Conservation (phyloP, 2,329 filamentous ascomycete genomes). For the Epichloe uncinata region DNA sequence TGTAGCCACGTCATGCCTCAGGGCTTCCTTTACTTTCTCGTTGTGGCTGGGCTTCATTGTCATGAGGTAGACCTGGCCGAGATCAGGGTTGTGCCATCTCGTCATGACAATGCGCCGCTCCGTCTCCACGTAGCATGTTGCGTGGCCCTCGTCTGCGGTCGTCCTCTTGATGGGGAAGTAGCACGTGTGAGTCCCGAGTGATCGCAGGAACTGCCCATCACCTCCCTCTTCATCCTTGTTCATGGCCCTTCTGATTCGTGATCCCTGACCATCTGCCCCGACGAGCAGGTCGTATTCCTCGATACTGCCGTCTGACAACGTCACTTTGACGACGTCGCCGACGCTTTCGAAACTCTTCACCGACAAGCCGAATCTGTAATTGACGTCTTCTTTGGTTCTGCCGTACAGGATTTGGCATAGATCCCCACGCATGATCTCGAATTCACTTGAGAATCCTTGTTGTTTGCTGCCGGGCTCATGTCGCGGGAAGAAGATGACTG, state of each 20-base stretch:
- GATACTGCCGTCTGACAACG: conserved; percentile 6
- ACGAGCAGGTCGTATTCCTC: conserved; percentile 9
- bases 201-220: conserved; percentile 2
- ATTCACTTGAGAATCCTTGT: conserved; percentile 31
- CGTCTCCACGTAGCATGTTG: conserved; percentile 20
- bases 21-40: conserved; percentile 10
- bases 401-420: conserved; percentile 31
- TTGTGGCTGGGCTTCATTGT: conserved; percentile 12
- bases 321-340: conserved; percentile 7
- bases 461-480: neutral
- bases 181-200: conserved; percentile 15
- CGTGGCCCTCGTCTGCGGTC: neutral
- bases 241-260: conserved; percentile 7
- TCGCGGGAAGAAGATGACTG: conserved; percentile 23
- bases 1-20: conserved; percentile 8
- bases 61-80: conserved; percentile 12
- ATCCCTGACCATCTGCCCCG: conserved; percentile 9
- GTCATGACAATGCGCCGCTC: conserved; percentile 23
- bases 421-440: conserved; percentile 42
- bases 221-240: neutral
- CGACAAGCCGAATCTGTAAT: conserved; percentile 15
- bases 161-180: conserved; percentile 25
- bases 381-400: conserved; percentile 12
- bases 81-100: conserved; percentile 12
- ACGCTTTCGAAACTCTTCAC: neutral